Base-by-base conservation (phyloP, 257 asterid species). In the Solanum corneliomulleri region DNA sequence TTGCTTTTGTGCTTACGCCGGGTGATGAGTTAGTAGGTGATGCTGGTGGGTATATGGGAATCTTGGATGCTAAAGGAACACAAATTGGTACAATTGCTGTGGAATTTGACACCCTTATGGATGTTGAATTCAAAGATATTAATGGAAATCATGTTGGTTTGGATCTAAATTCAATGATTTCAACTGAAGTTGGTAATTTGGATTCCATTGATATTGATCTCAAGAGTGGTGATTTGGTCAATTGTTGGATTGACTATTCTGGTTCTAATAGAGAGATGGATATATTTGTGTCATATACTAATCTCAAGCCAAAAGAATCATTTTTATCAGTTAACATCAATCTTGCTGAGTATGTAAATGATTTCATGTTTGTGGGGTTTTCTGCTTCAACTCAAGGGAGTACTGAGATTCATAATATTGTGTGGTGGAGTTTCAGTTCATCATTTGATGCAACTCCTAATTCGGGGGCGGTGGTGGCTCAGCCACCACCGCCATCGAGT, bases 361-460 rank as follows among this genome's bases (percentile, higher is more conserved):
- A 95, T 87, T 93, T 91, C 89, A 93, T 93, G 96, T 95, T 92
- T 44, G 97, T 94, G 29, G 98, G 98, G 33, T 93, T 95, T 82
- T 85, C 94, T 64, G 98, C 94, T 82, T 94, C 98, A 29, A 95
- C 98, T 76, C 98, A 95, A 90, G 98, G 98, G 75, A 95, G 98
- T 83, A 95, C 98, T 2, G 98, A 95, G 89, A 88, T 88, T 49
- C 98, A 95, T 87, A 90, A 89, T 86, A 91, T 95, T 29, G 94
- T 92, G 27, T 94, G 98, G 98, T 95, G 98, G 98, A 95, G 97
- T 84, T 95, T 95, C 87, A 89, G 87, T 76, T 94, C 98, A 7
- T 91, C 93, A 12, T 94, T 94, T 41, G 97, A 95, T 37, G 90
- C 85, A 7, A 89, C 64, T 41, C 86, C 97, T 25, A 88, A 88